These are phyloP conservation scores for Aspergillus puulaauensis DNA, from an alignment of 2,329 filamentous ascomycete species.

Conservation along the genomic window DNA sequence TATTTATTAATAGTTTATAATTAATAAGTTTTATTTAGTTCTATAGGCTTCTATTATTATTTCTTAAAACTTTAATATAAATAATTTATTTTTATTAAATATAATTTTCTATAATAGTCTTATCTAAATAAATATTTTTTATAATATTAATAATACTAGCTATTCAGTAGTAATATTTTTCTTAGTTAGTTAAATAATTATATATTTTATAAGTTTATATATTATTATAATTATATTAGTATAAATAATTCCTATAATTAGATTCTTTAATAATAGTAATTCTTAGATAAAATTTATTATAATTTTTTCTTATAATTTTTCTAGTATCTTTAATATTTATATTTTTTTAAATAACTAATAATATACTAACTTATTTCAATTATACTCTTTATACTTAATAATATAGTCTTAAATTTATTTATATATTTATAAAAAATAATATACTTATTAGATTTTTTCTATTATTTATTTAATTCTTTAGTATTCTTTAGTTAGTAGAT, in stretches of 20 bases:
- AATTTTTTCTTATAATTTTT: background rate
- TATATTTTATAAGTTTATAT: background rate
- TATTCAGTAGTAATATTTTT: background rate
- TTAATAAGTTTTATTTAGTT: background rate
- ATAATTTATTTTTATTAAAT: background rate
- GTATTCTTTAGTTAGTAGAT: background rate
- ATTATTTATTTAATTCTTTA: background rate
- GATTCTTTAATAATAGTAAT: background rate
- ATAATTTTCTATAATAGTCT: background rate
- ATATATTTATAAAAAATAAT: constrained; percentile 4
- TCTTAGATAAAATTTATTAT: background rate
- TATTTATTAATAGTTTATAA: background rate
- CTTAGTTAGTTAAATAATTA: background rate
- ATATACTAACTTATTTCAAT: no score
- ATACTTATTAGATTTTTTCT: background rate
- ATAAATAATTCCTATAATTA: background rate
- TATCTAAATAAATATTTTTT: background rate
- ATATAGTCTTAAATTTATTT: constrained; percentile 1
- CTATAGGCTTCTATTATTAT: background rate
- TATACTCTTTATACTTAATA: background rate
- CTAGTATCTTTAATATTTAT: background rate
- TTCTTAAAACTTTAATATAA: background rate
- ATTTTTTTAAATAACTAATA: no score
- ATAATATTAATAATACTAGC: background rate
- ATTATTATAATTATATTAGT: background rate